Base-by-base conservation (phyloP, 2,329 filamentous ascomycete species). In the Stagonosporopsis tanaceti region DNA sequence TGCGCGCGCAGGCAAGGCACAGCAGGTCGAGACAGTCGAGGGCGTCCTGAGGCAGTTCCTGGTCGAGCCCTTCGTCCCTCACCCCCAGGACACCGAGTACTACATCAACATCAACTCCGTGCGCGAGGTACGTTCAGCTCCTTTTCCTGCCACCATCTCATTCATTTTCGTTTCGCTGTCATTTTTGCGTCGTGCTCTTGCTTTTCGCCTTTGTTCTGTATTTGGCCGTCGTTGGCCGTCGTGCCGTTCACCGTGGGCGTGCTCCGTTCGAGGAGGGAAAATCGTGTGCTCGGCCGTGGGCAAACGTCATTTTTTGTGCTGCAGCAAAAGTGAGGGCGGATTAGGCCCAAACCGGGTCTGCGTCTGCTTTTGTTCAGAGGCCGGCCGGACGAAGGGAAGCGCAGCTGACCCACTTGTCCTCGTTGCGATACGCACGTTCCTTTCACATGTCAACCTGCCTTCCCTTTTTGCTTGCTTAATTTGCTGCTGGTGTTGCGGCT, bases 101-200 rank as follows among this genome's bases (percentile, higher is more conserved):
- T 99, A 99, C 84, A 97, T 99, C 85, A 97, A 97, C 89, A 99
- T 99, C 85, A 95, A 97, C 87, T 98, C 95, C 64, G 93, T 97
- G 76, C 91, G 95, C 85, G 95, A 98, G 89, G 95, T 98, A 89
- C 88, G 93, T 88, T 61, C 15, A n/a, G 12, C 32, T 59, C 28
- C 63, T 64, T 59, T 65, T 62, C 62, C 63, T 61, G 52, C 50
- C 46, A 28, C 11, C 40, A 24, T 6, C 14, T 1, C 27, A 4
- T 32, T 32, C 4, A 32, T 11, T n/a, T n/a, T n/a, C 14, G 32
- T n/a, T 15, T 34, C 15, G 32, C 6, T 5, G 28, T n/a, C 32
- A n/a, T 34, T 15, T 8, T 34, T n/a, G 14, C 12, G 12, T n/a
- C 32, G 12, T 34, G 14, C n/a, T 6, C 14, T 34, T 6, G 15